These are phyloP conservation scores for Chenopodium berlandieri DNA, from an alignment of 148 eudicot species.

Conservation along the genomic window DNA sequence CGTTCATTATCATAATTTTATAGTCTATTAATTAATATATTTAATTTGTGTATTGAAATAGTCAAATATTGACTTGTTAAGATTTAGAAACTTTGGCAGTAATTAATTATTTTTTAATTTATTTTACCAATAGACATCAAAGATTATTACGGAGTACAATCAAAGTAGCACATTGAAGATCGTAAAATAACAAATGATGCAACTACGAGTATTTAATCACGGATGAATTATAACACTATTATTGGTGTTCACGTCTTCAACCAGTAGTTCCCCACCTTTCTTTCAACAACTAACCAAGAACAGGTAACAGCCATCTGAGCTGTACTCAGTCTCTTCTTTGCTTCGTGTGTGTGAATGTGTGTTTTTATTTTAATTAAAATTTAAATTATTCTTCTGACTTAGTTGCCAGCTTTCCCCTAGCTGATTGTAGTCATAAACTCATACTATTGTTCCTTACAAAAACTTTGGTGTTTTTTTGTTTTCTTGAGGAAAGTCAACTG, in stretches of 20 bases:
- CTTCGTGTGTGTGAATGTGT: neutral
- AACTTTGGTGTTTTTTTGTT: neutral
- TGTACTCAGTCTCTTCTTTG: conserved; percentile 3
- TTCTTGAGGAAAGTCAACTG: conserved; percentile 13
- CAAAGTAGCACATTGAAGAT: too few species aligned
- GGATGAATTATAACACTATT: neutral
- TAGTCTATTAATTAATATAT: too few species aligned
- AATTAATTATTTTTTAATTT: too few species aligned
- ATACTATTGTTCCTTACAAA: neutral
- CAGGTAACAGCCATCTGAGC: conserved; percentile 9
- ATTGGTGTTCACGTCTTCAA: conserved; percentile 7
- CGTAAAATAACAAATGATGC: too few species aligned
- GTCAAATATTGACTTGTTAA: neutral
- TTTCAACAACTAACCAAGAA: neutral
- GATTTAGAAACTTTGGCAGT: too few species aligned
- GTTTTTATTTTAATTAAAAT: neutral
- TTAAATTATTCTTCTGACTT: neutral
- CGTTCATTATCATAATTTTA: neutral
- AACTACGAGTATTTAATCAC: too few species aligned
- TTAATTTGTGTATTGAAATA: too few species aligned
- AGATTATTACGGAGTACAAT: too few species aligned
- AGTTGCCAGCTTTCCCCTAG: conserved; percentile 2
- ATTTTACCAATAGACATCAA: too few species aligned
- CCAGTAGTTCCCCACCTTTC: neutral
- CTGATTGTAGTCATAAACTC: neutral